phyloP scores from a whole-genome alignment of 2,329 filamentous ascomycete species.

The Oidium heveae region DNA sequence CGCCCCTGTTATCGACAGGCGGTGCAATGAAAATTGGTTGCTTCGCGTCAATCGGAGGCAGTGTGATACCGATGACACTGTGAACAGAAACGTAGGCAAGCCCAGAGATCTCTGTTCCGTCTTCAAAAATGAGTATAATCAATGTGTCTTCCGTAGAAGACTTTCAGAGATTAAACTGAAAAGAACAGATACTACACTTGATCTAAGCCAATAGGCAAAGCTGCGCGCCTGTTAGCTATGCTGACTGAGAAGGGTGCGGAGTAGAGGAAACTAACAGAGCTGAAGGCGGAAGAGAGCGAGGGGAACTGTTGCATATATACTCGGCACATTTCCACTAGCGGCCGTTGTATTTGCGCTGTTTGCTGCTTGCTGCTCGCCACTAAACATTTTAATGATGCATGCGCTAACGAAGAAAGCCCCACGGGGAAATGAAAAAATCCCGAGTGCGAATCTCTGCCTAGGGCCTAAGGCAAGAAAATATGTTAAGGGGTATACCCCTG shows the following conservation, averaged over 20 bases:
- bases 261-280: not conserved
- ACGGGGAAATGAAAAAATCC: too few relatives aligned
- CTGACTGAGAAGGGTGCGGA: too few relatives aligned
- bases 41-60: slow-evolving; percentile 20
- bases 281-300: not conserved
- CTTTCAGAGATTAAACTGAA: too few relatives aligned
- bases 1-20: too few relatives aligned
- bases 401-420: too few relatives aligned
- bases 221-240: not conserved
- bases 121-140: slow-evolving; percentile 24
- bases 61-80: slow-evolving; percentile 43
- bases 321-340: not conserved
- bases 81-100: slow-evolving; percentile 41
- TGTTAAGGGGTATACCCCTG: too few relatives aligned
- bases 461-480: too few relatives aligned
- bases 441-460: too few relatives aligned
- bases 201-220: slow-evolving; percentile 1
- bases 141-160: too few relatives aligned
- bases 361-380: too few relatives aligned
- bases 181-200: slow-evolving; percentile 13
- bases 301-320: not conserved
- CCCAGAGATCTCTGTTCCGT: slow-evolving; percentile 32
- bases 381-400: too few relatives aligned
- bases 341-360: not conserved
- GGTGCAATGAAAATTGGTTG: too few relatives aligned